Conservation (phyloP, 768 basidiomycete species). For the Lactarius sanguifluus region DNA sequence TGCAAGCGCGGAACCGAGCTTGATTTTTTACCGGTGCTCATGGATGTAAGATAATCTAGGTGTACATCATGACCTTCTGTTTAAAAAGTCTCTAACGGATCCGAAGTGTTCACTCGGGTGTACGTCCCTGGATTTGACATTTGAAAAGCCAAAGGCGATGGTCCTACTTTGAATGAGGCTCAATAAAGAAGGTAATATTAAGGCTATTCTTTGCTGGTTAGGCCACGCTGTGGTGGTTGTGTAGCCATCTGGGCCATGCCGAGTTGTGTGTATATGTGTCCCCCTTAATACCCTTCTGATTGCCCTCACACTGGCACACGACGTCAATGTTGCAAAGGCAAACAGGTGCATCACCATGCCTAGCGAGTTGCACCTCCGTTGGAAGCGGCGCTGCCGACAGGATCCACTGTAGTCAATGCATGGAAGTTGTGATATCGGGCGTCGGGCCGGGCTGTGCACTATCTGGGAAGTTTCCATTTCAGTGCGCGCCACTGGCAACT, state of each 20-base stretch:
- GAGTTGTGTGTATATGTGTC: not conserved
- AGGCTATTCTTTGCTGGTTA: not conserved
- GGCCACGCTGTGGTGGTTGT: not conserved
- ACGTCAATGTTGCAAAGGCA: not conserved
- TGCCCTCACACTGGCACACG: not conserved
- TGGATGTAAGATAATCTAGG: not conserved
- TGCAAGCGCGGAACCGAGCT: not conserved
- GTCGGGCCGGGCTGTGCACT: not conserved
- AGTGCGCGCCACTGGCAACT: constrained; percentile 79
- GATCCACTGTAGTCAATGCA: constrained; percentile 20
- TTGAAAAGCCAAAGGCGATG: not conserved
- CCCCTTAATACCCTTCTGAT: not conserved
- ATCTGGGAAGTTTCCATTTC: constrained; percentile 43
- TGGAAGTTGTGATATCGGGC: constrained; percentile 26
- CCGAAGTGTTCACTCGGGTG: not conserved
- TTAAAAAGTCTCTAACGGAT: not conserved
- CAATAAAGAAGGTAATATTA: not conserved
- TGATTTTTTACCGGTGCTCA: not conserved
- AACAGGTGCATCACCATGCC: not conserved
- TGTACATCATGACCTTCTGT: not conserved
- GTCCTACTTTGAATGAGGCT: not conserved
- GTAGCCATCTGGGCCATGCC: not conserved
- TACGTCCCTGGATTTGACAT: not conserved
- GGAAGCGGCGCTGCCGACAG: not conserved
- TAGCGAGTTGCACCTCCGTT: not conserved